Percentiles rank a stretch among this genome's conserved stretches.
Evolutionary conservation across 2,329 filamentous ascomycete species (phyloP).

Genomic region (Phyllachora maydis): DNA sequence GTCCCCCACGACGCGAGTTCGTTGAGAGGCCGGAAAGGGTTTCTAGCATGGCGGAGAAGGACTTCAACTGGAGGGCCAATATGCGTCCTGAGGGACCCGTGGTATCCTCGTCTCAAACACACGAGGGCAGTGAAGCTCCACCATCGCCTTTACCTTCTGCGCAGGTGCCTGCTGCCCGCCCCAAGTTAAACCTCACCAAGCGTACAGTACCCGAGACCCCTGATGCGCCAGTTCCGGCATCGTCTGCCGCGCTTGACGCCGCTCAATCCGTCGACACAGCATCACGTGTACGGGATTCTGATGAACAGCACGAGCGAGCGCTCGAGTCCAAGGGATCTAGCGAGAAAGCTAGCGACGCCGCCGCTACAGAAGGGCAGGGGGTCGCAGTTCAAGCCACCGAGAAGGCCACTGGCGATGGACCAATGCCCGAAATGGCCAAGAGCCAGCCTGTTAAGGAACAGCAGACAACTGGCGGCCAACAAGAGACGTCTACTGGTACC

Average conservation of each 20-base stretch:
- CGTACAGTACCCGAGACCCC: constrained; percentile 64
- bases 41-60: constrained; percentile 76
- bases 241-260: constrained; percentile 65
- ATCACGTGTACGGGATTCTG: constrained; percentile 70
- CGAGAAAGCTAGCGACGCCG: constrained; percentile 54
- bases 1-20: constrained; percentile 62
- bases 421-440: too few relatives aligned
- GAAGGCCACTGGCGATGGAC: constrained; percentile 12
- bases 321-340: constrained; percentile 68
- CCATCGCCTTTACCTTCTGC: constrained; percentile 41
- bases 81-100: constrained; percentile 65
- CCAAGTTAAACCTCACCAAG: constrained; percentile 75
- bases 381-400: constrained; percentile 13
- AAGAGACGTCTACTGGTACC: constrained; percentile 9
- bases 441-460: constrained; percentile 7
- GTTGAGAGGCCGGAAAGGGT: constrained; percentile 44
- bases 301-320: constrained; percentile 61
- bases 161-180: constrained; percentile 37
- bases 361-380: constrained; percentile 19
- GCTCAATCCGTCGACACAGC: constrained; percentile 89
- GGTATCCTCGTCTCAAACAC: constrained; percentile 44
- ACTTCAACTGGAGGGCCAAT: constrained; percentile 78
- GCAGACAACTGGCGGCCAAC: constrained; percentile 9
- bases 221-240: constrained; percentile 23
- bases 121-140: constrained; percentile 56